Conservation (phyloP, 2,329 filamentous ascomycete genomes). For the Paecilomyces sp. region DNA sequence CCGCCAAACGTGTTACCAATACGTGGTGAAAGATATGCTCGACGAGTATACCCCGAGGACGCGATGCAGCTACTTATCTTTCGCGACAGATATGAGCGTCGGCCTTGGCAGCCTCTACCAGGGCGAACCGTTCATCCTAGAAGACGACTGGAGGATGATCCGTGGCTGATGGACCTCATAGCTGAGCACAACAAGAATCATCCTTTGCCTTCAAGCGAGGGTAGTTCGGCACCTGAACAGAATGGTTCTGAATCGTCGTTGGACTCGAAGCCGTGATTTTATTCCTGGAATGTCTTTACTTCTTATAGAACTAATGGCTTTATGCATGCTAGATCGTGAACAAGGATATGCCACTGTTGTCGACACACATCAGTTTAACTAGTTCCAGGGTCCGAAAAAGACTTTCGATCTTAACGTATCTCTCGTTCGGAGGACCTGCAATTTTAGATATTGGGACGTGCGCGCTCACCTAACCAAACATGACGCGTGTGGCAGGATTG, state of each 20-base stretch:
- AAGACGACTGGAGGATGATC: not conserved
- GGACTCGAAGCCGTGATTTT: not conserved
- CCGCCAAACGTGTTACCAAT: slow-evolving; percentile 1
- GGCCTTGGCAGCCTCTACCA: not conserved
- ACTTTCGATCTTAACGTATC: too few species aligned
- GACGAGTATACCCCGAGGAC: slow-evolving; percentile 2
- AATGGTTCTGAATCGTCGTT: not conserved
- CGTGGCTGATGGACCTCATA: not conserved
- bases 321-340: too few species aligned
- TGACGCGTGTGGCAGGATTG: too few species aligned
- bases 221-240: not conserved
- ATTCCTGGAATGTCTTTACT: not conserved
- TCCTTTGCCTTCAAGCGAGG: not conserved
- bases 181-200: not conserved
- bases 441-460: too few species aligned
- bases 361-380: too few species aligned
- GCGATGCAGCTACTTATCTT: slow-evolving; percentile 5
- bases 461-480: too few species aligned
- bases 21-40: slow-evolving; percentile 5
- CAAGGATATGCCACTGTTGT: too few species aligned
- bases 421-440: too few species aligned
- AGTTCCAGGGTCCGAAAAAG: too few species aligned
- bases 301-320: too few species aligned
- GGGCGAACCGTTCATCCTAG: not conserved
- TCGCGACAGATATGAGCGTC: slow-evolving; percentile 5